These are phyloP conservation scores for Baorangia bicolor DNA, from an alignment of 768 basidiomycete species.

Conservation along the genomic window DNA sequence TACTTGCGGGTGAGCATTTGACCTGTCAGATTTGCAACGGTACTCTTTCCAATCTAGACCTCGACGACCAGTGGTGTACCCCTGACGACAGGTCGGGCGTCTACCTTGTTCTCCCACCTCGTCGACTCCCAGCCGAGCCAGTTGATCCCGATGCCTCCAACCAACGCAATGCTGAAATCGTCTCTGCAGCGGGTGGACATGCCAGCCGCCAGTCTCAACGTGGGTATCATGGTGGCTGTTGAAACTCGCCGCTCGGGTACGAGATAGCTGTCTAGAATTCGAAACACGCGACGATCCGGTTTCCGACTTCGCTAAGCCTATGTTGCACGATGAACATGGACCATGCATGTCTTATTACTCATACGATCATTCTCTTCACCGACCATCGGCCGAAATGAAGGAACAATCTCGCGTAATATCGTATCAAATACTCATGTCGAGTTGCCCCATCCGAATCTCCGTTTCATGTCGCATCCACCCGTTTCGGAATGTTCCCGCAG, in stretches of 20 bases:
- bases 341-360: constrained; percentile 17
- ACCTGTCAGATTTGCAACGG: background rate
- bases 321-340: constrained; percentile 2
- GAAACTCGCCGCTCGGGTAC: constrained; percentile 4
- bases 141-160: background rate
- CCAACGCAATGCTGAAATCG: background rate
- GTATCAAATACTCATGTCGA: background rate
- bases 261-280: constrained; percentile 3
- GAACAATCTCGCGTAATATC: background rate
- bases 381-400: constrained; percentile 7
- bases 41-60: background rate
- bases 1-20: background rate
- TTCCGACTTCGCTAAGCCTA: background rate
- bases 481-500: background rate
- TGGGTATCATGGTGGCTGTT: background rate
- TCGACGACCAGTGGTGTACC: too few relatives aligned
- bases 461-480: constrained; percentile 1
- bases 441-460: background rate
- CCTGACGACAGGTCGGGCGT: background rate
- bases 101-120: background rate
- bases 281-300: constrained; percentile 9
- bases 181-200: background rate
- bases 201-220: background rate
- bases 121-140: background rate
- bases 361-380: background rate